Evolutionary conservation across 331 rosid species (phyloP).

Genomic region (Prunus yedoensis): DNA sequence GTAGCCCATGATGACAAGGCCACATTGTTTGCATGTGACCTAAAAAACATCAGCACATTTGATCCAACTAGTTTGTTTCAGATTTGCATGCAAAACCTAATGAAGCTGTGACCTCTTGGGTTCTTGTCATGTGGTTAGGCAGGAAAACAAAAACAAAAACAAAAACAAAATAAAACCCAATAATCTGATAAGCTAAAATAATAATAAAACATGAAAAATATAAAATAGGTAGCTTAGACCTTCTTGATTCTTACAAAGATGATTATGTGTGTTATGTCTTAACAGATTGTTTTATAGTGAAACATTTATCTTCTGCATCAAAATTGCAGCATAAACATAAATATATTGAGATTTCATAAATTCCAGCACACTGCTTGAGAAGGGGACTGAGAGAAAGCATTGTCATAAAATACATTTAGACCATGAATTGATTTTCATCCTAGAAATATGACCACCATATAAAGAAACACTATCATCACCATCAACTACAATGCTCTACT

Average conservation of each 20-base stretch:
- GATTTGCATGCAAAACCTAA: slow-evolving; percentile 4
- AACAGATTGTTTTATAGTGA: not conserved
- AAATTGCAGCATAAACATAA: slow-evolving; percentile 2
- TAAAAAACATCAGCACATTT: slow-evolving; percentile 8
- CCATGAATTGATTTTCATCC: slow-evolving; percentile 20
- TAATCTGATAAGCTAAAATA: not conserved
- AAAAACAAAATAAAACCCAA: not conserved
- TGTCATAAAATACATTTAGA: slow-evolving; percentile 3
- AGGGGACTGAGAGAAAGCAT: not conserved
- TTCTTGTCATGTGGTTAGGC: not conserved
- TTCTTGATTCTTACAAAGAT: not conserved
- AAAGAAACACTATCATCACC: slow-evolving; percentile 24
- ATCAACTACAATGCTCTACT: slow-evolving; percentile 6
- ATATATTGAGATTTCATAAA: slow-evolving; percentile 2
- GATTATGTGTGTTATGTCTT: not conserved
- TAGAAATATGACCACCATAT: slow-evolving; percentile 21
- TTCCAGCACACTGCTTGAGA: slow-evolving; percentile 5
- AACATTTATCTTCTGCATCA: not conserved
- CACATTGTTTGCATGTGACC: slow-evolving; percentile 13
- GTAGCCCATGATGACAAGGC: slow-evolving; percentile 1
- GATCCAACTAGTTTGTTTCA: slow-evolving; percentile 14
- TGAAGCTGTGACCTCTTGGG: not conserved
- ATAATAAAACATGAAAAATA: not conserved
- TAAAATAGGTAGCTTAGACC: not conserved
- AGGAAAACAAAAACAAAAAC: not conserved